Base-by-base conservation (phyloP, 129 eudicot genomes). In the Artemisia tridentata region DNA sequence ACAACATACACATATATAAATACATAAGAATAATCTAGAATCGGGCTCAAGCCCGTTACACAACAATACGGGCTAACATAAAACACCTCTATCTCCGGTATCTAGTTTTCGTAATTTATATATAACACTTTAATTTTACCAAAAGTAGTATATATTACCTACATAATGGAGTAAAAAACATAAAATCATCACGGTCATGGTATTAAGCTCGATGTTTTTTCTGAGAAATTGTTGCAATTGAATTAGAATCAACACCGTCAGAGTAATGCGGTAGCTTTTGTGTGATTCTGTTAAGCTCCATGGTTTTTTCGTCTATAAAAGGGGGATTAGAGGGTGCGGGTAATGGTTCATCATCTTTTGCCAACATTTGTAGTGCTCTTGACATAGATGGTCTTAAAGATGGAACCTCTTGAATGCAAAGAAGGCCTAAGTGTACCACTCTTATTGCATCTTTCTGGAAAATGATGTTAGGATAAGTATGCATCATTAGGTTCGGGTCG, bases 361-460 rank as follows among this genome's bases (percentile, higher is more conserved):
- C 89, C 58, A 91, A 82, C 97, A 91, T 85, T 68, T 60, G 56
- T 29, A 88, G 74, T 49, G 68, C 86, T 65, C 46, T 79, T 11
- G 96, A 84, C 95, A 88, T 88, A 14, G 92, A 58, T 41, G 97
- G 97, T 74, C 97, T 78, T 63, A 91, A 70, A 11, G 86, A 68
- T 8, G 90, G 79, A 63, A 71, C 80, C 76, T 91, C 96, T 83
- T 91, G 97, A 58, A 83, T 82, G 90, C 97, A 91, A 53, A 88
- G 79, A 53, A 91, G 96, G 50, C 86, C 96, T 65, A 91, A 68
- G 16, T 91, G 97, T 68, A 85, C 82, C 57, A 82, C 92, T 68
- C 84, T 83, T 43, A 67, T 4, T 4, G 74, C 72, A 25, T 85
- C 90, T 0, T 63, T 72, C 48, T 75, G 80, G 64, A 73, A 65